Percentiles rank a stretch among this genome's conserved stretches.
Evolutionary conservation across 2,329 filamentous ascomycete species (phyloP).

Genomic region (Diplodia sapinea): DNA sequence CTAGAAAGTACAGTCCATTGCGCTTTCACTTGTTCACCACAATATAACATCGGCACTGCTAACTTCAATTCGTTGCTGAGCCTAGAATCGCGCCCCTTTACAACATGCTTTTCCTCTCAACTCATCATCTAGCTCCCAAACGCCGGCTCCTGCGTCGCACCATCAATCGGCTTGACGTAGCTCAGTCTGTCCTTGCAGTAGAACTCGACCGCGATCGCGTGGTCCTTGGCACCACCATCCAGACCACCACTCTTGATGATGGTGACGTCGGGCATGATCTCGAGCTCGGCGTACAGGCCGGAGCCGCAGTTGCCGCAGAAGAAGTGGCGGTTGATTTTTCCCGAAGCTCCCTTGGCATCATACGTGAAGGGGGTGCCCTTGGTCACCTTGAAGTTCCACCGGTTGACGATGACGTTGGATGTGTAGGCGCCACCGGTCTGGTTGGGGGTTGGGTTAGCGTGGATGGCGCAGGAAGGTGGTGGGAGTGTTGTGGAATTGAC

Average conservation of each 20-base stretch:
- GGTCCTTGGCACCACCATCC: conserved; percentile 55
- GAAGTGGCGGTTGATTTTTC: conserved; percentile 63
- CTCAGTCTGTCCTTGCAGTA: conserved; percentile 58
- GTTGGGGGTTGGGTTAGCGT: conserved; percentile 44
- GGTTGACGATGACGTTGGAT: conserved; percentile 59
- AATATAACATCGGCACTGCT: no score
- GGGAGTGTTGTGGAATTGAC: no score
- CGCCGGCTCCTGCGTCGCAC: conserved; percentile 56
- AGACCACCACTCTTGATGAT: conserved; percentile 60
- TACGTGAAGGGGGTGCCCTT: conserved; percentile 58
- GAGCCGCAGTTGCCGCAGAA: conserved; percentile 62
- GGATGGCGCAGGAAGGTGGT: not conserved
- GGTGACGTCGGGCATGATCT: conserved; percentile 59
- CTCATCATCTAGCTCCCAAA: conserved; percentile 32
- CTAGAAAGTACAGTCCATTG: no score
- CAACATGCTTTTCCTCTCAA: not conserved
- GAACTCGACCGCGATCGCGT: conserved; percentile 58
- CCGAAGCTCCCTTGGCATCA: conserved; percentile 56
- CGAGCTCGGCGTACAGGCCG: conserved; percentile 43
- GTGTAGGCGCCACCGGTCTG: conserved; percentile 60
- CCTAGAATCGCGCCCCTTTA: no score
- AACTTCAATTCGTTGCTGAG: no score
- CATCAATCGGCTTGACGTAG: conserved; percentile 52
- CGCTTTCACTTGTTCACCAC: no score
- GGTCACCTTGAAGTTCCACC: conserved; percentile 55